Percentiles rank a stretch among this genome's conserved stretches.
phyloP scores from a whole-genome alignment of 176 grass and related monocot species.

The Paspalum notatum region DNA sequence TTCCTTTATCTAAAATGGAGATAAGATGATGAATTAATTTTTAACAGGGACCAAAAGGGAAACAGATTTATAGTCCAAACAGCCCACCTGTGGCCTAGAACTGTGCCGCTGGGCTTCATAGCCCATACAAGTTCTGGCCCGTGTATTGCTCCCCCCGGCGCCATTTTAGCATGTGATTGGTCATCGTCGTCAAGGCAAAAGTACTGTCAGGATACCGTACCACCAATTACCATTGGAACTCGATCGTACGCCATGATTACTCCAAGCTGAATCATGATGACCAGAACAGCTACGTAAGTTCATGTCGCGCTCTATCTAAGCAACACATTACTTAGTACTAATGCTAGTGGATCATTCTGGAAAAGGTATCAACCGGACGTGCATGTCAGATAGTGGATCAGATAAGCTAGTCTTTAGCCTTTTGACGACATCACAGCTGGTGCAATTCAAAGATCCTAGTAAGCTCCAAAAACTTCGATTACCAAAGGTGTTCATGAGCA shows the following conservation, averaged over 20 bases:
- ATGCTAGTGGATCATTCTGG: slow-evolving; percentile 19
- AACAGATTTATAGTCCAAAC: background rate
- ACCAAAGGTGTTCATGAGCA: slow-evolving; percentile 27
- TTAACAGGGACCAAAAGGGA: background rate
- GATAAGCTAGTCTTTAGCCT: slow-evolving; percentile 2
- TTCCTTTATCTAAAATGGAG: too few relatives aligned
- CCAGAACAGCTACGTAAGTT: background rate
- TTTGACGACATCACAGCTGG: background rate
- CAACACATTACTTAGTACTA: slow-evolving; percentile 2
- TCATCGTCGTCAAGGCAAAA: background rate
- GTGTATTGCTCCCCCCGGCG: background rate
- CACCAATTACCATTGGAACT: background rate
- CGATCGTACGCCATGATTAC: slow-evolving; percentile 1
- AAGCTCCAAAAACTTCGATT: slow-evolving; percentile 1
- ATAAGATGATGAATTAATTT: too few relatives aligned
- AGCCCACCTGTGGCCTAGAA: background rate
- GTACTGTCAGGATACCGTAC: background rate
- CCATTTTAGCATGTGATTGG: background rate
- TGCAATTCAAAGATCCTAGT: slow-evolving; percentile 9
- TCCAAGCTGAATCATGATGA: background rate
- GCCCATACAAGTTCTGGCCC: background rate
- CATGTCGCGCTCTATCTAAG: background rate
- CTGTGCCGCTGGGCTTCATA: background rate
- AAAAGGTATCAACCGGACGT: slow-evolving; percentile 31
- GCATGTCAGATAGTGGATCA: slow-evolving; percentile 14